Evolutionary conservation across 179 eudicot species (phyloP).

Genomic region (Camellia oleifera): DNA sequence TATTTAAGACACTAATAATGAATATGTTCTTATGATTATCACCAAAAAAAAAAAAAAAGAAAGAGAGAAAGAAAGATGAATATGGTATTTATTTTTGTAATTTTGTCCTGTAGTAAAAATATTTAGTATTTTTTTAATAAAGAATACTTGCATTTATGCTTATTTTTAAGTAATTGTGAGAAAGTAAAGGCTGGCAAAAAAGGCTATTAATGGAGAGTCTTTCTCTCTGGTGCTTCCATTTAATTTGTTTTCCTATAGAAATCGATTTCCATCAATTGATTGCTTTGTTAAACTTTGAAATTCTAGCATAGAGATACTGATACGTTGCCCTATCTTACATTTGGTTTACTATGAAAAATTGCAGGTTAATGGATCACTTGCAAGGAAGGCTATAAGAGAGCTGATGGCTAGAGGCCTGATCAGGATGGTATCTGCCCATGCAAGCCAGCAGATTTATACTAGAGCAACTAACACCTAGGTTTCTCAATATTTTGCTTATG

Average conservation of each 20-base stretch:
- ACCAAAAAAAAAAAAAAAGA: too few species aligned
- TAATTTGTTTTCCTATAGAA: too few species aligned
- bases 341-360: background rate
- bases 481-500: background rate
- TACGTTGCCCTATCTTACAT: background rate
- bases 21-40: too few species aligned
- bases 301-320: background rate
- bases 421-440: conserved; percentile 49
- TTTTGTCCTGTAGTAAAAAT: too few species aligned
- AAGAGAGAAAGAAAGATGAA: too few species aligned
- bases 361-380: conserved; percentile 51
- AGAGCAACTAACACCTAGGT: conserved; percentile 47
- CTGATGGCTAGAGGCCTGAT: conserved; percentile 48
- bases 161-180: background rate
- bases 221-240: background rate
- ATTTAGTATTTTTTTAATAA: too few species aligned
- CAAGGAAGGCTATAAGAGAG: conserved; percentile 46
- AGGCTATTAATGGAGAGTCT: background rate
- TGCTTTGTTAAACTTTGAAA: background rate
- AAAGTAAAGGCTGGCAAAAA: background rate
- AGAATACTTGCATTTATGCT: too few species aligned
- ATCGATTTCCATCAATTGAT: background rate
- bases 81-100: too few species aligned
- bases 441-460: conserved; percentile 57
- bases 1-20: too few species aligned